Conservation (phyloP, 2,329 filamentous ascomycete species). For the Aspergillus pseudotamarii region DNA sequence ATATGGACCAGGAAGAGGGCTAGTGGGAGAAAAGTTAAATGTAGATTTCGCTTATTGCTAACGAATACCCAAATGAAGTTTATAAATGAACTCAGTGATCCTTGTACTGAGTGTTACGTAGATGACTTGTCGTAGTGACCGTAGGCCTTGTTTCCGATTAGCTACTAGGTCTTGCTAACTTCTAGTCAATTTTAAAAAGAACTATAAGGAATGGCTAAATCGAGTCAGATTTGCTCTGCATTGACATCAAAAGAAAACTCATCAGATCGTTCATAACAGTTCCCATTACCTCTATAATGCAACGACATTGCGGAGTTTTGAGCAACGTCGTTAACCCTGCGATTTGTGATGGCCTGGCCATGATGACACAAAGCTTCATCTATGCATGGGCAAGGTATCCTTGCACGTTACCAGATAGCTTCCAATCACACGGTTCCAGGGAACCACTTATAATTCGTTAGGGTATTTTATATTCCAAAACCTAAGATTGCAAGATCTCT, state of each 20-base stretch:
- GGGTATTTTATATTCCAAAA: background rate
- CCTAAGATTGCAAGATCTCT: constrained; percentile 20
- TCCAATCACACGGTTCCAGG: background rate
- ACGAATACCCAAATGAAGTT: constrained; percentile 2
- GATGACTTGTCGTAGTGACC: no score
- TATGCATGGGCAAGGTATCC: background rate
- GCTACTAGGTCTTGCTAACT: background rate
- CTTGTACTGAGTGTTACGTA: background rate
- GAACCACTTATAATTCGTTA: background rate
- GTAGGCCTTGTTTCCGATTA: background rate
- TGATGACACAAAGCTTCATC: background rate
- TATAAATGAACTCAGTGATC: background rate
- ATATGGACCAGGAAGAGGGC: constrained; percentile 78
- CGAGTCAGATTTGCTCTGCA: background rate
- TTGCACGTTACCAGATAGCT: background rate
- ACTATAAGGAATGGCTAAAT: constrained; percentile 4
- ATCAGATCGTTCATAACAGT: constrained; percentile 21
- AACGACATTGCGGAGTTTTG: constrained; percentile 10
- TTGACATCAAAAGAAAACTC: constrained; percentile 11
- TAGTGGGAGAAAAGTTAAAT: constrained; percentile 33
- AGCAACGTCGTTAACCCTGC: background rate
- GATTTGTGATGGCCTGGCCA: background rate
- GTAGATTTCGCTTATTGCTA: background rate
- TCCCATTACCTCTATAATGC: constrained; percentile 17
- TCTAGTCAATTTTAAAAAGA: background rate